Percentiles rank a stretch among this genome's conserved stretches.
phyloP scores from a whole-genome alignment of 441 rosid species.

The Brassica balearica region DNA sequence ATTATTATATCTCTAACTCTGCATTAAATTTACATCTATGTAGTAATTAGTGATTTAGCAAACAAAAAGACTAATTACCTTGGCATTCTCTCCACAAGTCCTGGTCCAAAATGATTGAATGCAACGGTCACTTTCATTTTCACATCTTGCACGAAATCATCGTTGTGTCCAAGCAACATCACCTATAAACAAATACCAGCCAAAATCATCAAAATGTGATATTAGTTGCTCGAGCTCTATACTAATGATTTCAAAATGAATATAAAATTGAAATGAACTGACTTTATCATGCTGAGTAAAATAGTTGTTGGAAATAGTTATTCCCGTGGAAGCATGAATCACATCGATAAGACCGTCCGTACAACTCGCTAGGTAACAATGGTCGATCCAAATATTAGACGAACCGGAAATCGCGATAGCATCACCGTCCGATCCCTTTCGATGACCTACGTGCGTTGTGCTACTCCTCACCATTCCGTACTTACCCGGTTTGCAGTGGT shows the following conservation, averaged over 20 bases:
- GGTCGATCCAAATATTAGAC: slow-evolving; percentile 69
- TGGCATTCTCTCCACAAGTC: slow-evolving; percentile 87
- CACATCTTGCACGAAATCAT: slow-evolving; percentile 57
- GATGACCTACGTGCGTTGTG: slow-evolving; percentile 51
- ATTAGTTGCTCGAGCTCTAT: slow-evolving; percentile 16
- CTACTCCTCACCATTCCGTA: slow-evolving; percentile 56
- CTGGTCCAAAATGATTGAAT: slow-evolving; percentile 85
- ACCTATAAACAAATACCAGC: slow-evolving; percentile 32
- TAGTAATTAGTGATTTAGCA: background rate
- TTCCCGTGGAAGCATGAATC: slow-evolving; percentile 58
- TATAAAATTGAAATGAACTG: background rate
- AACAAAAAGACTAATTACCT: slow-evolving; percentile 44
- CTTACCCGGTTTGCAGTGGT: slow-evolving; percentile 60
- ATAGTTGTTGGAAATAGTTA: slow-evolving; percentile 68
- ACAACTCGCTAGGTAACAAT: slow-evolving; percentile 58
- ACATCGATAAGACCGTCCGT: slow-evolving; percentile 68
- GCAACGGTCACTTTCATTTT: slow-evolving; percentile 78
- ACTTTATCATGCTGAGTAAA: slow-evolving; percentile 73
- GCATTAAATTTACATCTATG: background rate
- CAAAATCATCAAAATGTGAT: background rate
- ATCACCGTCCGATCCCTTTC: slow-evolving; percentile 65
- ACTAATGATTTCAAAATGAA: background rate
- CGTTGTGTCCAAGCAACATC: slow-evolving; percentile 61
- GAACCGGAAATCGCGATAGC: slow-evolving; percentile 52
- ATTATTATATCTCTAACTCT: slow-evolving; percentile 4